phyloP scores from a whole-genome alignment of 768 basidiomycete genomes.

The Punctularia strigosozonata region DNA sequence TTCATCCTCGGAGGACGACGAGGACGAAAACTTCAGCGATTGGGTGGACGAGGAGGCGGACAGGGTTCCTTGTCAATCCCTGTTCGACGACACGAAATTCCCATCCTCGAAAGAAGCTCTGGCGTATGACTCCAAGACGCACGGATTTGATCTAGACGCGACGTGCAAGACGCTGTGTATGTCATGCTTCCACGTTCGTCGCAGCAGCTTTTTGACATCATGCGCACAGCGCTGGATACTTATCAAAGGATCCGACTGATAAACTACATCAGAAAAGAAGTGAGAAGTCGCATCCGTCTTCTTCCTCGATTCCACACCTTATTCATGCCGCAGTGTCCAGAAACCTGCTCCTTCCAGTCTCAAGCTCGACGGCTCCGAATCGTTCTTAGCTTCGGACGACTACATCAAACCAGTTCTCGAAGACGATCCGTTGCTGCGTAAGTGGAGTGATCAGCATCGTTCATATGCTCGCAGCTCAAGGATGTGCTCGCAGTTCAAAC shows the following conservation, averaged over 20 bases:
- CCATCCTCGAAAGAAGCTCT: slow-evolving; percentile 48
- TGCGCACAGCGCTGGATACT: slow-evolving; percentile 53
- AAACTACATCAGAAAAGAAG: slow-evolving; percentile 78
- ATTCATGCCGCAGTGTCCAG: slow-evolving; percentile 22
- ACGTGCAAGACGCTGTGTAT: slow-evolving; percentile 42
- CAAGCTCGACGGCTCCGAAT: slow-evolving; percentile 40
- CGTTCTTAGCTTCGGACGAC: slow-evolving; percentile 61
- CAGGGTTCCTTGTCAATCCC: slow-evolving; percentile 47
- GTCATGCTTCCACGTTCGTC: slow-evolving; percentile 13
- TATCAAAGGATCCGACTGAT: slow-evolving; percentile 72
- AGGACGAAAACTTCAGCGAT: slow-evolving; percentile 68
- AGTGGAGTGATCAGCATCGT: too few relatives aligned
- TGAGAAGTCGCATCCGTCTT: slow-evolving; percentile 14
- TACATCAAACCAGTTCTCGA: slow-evolving; percentile 75
- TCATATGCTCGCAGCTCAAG: too few relatives aligned
- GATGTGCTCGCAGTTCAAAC: slow-evolving; percentile 58
- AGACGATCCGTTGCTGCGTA: slow-evolving; percentile 86
- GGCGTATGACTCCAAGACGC: slow-evolving; percentile 42
- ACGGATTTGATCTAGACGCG: slow-evolving; percentile 53
- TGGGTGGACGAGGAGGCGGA: slow-evolving; percentile 62
- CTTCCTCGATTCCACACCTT: slow-evolving; percentile 2
- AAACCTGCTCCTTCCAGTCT: slow-evolving; percentile 34
- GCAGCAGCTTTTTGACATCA: slow-evolving; percentile 2
- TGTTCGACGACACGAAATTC: slow-evolving; percentile 62
- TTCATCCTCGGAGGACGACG: slow-evolving; percentile 8